Percentiles rank a stretch among this genome's conserved stretches.
Conservation (phyloP, 1,284 basidiomycete genomes). For the Leccinum fuscescens region DNA sequence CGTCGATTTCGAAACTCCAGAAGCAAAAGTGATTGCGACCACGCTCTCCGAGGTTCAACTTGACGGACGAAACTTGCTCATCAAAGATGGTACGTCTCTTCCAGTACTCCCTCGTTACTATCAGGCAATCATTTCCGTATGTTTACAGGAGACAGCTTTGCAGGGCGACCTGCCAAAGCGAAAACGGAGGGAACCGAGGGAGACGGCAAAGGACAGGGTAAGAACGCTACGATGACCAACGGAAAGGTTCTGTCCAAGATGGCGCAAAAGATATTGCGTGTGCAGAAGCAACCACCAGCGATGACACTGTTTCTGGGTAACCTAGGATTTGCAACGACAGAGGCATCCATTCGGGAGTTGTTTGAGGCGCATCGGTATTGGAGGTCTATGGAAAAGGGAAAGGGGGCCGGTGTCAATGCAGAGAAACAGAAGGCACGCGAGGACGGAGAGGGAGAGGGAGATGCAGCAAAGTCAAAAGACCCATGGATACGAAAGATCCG, state of each 20-base stretch:
- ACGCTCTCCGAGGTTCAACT: conserved; percentile 79
- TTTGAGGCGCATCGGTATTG: conserved; percentile 59
- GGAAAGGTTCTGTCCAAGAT: conserved; percentile 60
- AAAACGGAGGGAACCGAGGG: background rate
- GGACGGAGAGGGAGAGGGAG: background rate
- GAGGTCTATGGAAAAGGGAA: conserved; percentile 27
- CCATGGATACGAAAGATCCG: conserved; percentile 86
- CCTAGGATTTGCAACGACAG: conserved; percentile 82
- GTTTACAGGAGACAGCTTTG: conserved; percentile 65
- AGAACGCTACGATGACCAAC: conserved; percentile 27
- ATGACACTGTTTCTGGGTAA: conserved; percentile 90
- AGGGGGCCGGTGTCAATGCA: conserved; percentile 19
- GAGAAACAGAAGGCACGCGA: conserved; percentile 21
- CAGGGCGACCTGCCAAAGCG: conserved; percentile 53
- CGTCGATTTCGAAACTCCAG: conserved; percentile 84
- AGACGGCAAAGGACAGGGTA: conserved; percentile 27
- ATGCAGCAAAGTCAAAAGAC: conserved; percentile 34
- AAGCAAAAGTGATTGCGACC: conserved; percentile 75
- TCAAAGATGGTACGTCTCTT: conserved; percentile 76
- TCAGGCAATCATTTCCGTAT: background rate
- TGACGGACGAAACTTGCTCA: conserved; percentile 85
- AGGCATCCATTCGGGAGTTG: conserved; percentile 69
- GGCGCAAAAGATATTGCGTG: conserved; percentile 77
- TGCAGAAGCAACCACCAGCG: conserved; percentile 80
- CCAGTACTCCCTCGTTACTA: conserved; percentile 9